phyloP scores from a whole-genome alignment of 2,329 filamentous ascomycete genomes.

The Xylaria sp. region DNA sequence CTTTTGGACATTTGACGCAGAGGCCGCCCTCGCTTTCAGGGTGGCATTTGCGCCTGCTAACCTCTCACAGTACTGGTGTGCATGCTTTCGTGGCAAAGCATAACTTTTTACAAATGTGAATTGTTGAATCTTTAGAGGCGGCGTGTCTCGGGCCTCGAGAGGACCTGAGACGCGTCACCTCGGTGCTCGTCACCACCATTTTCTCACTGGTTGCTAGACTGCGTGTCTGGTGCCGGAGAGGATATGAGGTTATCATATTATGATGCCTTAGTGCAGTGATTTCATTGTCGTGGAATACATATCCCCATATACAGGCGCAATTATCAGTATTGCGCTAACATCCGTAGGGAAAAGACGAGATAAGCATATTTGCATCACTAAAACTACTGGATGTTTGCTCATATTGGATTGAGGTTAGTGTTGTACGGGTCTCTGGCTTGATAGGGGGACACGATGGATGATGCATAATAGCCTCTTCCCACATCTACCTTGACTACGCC shows the following conservation, averaged over 20 bases:
- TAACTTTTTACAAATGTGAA: neutral
- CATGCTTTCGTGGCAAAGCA: neutral
- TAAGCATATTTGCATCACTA: too few relatives aligned
- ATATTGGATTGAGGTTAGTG: too few relatives aligned
- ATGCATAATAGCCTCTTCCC: too few relatives aligned
- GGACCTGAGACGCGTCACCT: neutral
- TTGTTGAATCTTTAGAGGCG: neutral
- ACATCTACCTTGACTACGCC: too few relatives aligned
- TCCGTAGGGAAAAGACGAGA: too few relatives aligned
- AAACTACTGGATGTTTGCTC: too few relatives aligned
- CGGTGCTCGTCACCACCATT: conserved; percentile 40
- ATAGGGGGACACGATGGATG: too few relatives aligned
- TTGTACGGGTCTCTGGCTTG: too few relatives aligned
- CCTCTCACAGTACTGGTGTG: conserved; percentile 1
- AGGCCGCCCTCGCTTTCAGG: conserved; percentile 1
- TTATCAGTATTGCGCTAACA: neutral
- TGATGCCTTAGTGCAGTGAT: too few relatives aligned
- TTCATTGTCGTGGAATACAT: too few relatives aligned
- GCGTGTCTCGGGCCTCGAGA: neutral
- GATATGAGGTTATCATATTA: conserved; percentile 20
- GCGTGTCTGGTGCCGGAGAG: conserved; percentile 42
- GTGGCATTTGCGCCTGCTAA: conserved; percentile 24
- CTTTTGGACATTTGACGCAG: neutral
- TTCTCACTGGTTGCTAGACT: conserved; percentile 46
- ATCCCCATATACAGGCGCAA: neutral